A percentile compares a stretch with the other conserved stretches of the same genome.
Evolutionary conservation across 2,329 filamentous ascomycete species (phyloP).

Genomic region (Emergomyces pasteurianus): DNA sequence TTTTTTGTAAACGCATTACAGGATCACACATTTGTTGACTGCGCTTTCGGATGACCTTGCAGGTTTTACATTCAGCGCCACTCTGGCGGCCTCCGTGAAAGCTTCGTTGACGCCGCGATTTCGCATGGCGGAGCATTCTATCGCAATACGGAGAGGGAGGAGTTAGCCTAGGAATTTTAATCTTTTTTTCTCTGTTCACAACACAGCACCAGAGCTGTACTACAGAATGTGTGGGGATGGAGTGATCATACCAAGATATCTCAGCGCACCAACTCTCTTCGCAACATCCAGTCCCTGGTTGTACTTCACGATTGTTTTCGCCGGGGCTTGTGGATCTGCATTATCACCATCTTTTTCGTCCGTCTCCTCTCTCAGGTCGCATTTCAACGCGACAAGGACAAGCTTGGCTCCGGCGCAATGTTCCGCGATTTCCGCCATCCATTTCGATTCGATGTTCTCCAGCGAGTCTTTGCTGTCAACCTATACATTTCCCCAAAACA

Average conservation of each 20-base stretch:
- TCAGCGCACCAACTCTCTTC: conserved; percentile 77
- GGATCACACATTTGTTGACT: conserved; percentile 24
- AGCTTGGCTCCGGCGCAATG: conserved; percentile 94
- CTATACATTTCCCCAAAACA: conserved; percentile 21
- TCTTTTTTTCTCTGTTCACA: neutral
- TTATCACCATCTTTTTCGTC: conserved; percentile 47
- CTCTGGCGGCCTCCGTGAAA: conserved; percentile 92
- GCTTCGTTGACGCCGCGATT: conserved; percentile 97
- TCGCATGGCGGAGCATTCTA: conserved; percentile 95
- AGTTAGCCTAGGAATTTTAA: neutral
- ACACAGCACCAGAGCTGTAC: neutral
- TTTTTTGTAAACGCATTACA: conserved; percentile 13
- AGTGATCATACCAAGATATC: conserved; percentile 61
- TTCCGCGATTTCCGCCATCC: conserved; percentile 95
- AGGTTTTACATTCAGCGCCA: conserved; percentile 54
- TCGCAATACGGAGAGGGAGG: neutral
- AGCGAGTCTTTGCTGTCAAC: conserved; percentile 91
- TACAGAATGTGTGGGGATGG: neutral
- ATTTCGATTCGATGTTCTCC: conserved; percentile 97
- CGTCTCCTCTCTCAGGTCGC: conserved; percentile 73
- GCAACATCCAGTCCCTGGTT: conserved; percentile 85
- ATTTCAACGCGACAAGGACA: conserved; percentile 91
- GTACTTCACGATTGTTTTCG: conserved; percentile 55
- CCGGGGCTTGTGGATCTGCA: conserved; percentile 23
- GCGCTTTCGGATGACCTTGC: conserved; percentile 22